Evolutionary conservation across 139 green algal genomes (phyloP).

Genomic region (Chlorella sorokiniana): DNA sequence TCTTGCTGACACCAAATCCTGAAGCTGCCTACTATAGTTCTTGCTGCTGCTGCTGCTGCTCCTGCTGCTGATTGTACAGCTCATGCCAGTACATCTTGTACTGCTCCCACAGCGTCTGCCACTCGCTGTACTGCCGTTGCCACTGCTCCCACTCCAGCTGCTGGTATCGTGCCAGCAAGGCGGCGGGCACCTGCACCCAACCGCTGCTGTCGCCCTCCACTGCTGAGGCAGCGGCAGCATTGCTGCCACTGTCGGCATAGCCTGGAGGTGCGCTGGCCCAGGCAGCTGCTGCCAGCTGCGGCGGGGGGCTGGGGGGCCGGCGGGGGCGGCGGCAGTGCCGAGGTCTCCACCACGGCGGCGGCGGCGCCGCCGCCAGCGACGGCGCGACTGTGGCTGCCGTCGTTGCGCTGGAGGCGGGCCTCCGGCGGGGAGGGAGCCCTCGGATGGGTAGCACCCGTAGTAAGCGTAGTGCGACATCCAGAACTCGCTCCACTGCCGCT

Average conservation of each 20-base stretch:
- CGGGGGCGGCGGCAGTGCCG: slow-evolving; percentile 7
- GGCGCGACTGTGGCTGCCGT: neutral
- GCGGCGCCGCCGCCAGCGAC: neutral
- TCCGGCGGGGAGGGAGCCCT: neutral
- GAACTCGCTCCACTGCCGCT: slow-evolving; percentile 27
- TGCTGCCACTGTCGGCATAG: neutral
- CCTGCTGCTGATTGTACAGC: slow-evolving; percentile 18
- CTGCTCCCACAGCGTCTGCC: slow-evolving; percentile 34
- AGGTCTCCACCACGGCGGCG: neutral
- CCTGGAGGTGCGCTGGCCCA: slow-evolving; percentile 8
- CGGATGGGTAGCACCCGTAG: slow-evolving; percentile 21
- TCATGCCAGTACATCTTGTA: slow-evolving; percentile 23
- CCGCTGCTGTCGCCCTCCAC: neutral
- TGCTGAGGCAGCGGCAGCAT: neutral
- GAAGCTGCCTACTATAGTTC: neutral
- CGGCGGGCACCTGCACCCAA: slow-evolving; percentile 22
- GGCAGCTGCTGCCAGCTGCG: slow-evolving; percentile 10
- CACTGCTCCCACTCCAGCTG: slow-evolving; percentile 42
- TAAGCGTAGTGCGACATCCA: slow-evolving; percentile 29
- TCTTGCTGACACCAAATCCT: neutral
- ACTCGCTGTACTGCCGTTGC: slow-evolving; percentile 28
- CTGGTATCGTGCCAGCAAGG: slow-evolving; percentile 31
- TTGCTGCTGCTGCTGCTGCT: slow-evolving; percentile 8
- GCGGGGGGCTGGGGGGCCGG: slow-evolving; percentile 17
- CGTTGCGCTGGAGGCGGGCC: neutral